phyloP scores from a whole-genome alignment of 169 alveolate species.

The Plasmodium chabaudi region DNA sequence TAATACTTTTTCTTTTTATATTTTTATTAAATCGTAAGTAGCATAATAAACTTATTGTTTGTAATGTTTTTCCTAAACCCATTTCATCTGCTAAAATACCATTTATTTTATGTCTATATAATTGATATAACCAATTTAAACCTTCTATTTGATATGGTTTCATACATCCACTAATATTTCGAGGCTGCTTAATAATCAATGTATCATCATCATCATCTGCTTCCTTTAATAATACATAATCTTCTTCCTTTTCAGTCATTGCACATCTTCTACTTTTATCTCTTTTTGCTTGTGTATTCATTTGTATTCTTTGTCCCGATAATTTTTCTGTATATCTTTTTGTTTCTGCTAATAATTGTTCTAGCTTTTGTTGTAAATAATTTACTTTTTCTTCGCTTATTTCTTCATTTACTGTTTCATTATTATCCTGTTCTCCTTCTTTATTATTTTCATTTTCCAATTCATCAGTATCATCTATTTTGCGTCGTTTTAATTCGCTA shows the following conservation, averaged over 20 bases:
- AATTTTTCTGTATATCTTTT: slow-evolving; percentile 60
- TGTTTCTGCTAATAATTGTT: slow-evolving; percentile 36
- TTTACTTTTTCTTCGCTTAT: slow-evolving; percentile 27
- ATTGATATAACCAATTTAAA: slow-evolving; percentile 96
- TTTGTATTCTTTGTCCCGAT: slow-evolving; percentile 48
- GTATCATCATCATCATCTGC: slow-evolving; percentile 66
- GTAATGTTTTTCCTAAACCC: slow-evolving; percentile 99
- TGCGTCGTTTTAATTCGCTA: no score
- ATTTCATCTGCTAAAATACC: slow-evolving; percentile 99
- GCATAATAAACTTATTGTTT: slow-evolving; percentile 95
- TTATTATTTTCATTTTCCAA: no score
- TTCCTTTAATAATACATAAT: slow-evolving; percentile 39
- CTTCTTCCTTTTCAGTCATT: slow-evolving; percentile 68
- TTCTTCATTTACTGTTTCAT: slow-evolving; percentile 75
- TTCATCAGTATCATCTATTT: no score
- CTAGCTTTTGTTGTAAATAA: slow-evolving; percentile 51
- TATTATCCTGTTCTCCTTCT: background rate
- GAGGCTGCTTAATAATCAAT: slow-evolving; percentile 76
- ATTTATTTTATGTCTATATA: slow-evolving; percentile 95
- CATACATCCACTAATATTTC: slow-evolving; percentile 88
- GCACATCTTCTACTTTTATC: slow-evolving; percentile 45
- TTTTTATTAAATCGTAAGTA: slow-evolving; percentile 91
- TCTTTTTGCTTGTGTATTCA: slow-evolving; percentile 11
- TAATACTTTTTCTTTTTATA: slow-evolving; percentile 96
- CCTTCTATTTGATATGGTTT: slow-evolving; percentile 98